Base-by-base conservation (phyloP, 768 basidiomycete genomes). In the Basidioascus undulatus region DNA sequence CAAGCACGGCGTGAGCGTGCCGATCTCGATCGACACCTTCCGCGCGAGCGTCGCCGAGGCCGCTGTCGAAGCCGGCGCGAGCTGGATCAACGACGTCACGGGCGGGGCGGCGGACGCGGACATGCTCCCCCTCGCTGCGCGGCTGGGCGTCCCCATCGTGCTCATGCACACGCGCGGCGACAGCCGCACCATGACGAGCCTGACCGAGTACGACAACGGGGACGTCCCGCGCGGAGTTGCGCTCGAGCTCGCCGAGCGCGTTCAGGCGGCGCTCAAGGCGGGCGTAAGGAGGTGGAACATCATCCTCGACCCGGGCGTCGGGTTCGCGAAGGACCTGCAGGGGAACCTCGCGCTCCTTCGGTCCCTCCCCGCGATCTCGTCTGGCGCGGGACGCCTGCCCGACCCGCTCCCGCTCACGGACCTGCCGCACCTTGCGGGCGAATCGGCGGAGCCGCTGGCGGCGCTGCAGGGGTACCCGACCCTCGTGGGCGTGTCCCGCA, bases 121-220 rank as follows among this genome's bases (percentile, higher is more conserved):
- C 53, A 79, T 89, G 79, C 71, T 75, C 40, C 44, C 53, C n/a
- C 55, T 73, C 20, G 73, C 75, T 23, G 65, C 72, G 27, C 61
- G 67, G 24, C 60, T 72, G 33, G 68, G 67, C 5, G 76, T 77
- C 0, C 87, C 86, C 0, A 74, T 86, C 37, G 62, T 96, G 9
- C 57, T 96, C 43, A 96, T 96, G 89, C 89, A 98, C 57, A 84
- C 82, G 0, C 65, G 86, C 4, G 86, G 82, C 0, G 77, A 80
- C 42, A 71, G 74, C 13, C 49, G 62, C 46, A 84, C 62, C 80
- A 80, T 60, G 65, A 74, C 49, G 51, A 49, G 13, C 49, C 40
- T 41, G 69, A 74, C 53, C 1, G 56, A 57, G 20, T 63, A 61
- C 24, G 55, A 54, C 9, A 36, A 44, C 42, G 64, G 61, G 0